These are phyloP conservation scores for Diaporthe citrichinensis DNA, from an alignment of 2,329 filamentous ascomycete species.

Conservation along the genomic window DNA sequence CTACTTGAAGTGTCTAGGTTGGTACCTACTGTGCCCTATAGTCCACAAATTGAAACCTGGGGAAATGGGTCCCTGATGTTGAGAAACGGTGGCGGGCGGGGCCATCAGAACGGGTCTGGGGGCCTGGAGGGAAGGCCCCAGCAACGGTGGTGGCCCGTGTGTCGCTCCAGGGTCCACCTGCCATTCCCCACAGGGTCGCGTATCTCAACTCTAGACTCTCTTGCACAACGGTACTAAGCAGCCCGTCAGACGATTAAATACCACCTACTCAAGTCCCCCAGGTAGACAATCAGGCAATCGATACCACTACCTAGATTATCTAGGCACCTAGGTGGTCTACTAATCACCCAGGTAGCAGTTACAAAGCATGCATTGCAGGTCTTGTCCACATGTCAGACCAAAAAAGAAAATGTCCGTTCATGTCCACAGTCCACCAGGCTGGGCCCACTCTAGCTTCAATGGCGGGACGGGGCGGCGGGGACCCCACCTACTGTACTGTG, in stretches of 20 bases:
- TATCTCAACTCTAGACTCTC: not conserved
- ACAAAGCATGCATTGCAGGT: not conserved
- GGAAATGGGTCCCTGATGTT: not conserved
- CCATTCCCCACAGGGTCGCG: not conserved
- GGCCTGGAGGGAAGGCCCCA: not conserved
- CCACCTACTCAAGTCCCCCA: no score
- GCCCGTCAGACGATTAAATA: not conserved
- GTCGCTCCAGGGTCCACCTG: not conserved
- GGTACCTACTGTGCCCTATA: no score
- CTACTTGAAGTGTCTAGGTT: not conserved
- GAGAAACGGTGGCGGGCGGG: constrained; percentile 3
- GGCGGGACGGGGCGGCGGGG: not conserved
- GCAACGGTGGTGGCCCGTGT: constrained; percentile 7
- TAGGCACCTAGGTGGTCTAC: no score
- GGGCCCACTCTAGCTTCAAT: not conserved
- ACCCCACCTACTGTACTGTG: no score
- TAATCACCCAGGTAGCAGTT: no score
- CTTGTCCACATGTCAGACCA: not conserved
- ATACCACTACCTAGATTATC: no score
- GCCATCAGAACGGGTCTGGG: not conserved
- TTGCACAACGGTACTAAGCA: not conserved
- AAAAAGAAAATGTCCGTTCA: no score
- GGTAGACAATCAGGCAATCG: no score
- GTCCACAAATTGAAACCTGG: not conserved
- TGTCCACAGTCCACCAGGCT: not conserved